Evolutionary conservation across 352 stramenopile species (phyloP).

Genomic region (Phytophthora tubulina): DNA sequence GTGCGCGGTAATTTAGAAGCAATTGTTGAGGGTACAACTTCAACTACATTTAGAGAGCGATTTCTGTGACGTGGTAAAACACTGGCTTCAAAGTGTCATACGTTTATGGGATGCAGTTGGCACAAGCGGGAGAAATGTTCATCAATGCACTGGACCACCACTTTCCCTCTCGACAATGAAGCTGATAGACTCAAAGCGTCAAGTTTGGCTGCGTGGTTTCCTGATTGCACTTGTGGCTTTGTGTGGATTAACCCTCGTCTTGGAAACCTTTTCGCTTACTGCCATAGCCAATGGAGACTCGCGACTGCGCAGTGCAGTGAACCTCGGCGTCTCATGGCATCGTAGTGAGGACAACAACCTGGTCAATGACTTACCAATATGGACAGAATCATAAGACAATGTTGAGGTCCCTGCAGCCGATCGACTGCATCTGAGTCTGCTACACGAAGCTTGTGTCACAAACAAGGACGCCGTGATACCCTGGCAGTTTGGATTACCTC

Average conservation of each 20-base stretch:
- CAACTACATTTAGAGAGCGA: no score
- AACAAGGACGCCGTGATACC: slow-evolving; percentile 44
- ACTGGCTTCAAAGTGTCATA: neutral
- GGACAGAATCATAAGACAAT: slow-evolving; percentile 1
- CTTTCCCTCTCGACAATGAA: slow-evolving; percentile 10
- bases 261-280: slow-evolving; percentile 22
- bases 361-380: neutral
- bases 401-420: slow-evolving; percentile 31
- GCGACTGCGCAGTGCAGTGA: slow-evolving; percentile 12
- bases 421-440: slow-evolving; percentile 43
- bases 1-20: no score
- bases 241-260: slow-evolving; percentile 20
- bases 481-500: slow-evolving; percentile 37
- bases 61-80: no score
- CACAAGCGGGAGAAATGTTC: no score
- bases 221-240: slow-evolving; percentile 24
- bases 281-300: neutral
- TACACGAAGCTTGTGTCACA: slow-evolving; percentile 48
- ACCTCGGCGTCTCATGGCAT: slow-evolving; percentile 2
- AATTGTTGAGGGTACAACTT: no score
- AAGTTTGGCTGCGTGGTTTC: slow-evolving; percentile 23
- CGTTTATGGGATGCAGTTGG: slow-evolving; percentile 1
- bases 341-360: neutral
- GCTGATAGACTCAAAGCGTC: neutral
- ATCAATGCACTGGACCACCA: neutral